Conservation (phyloP, 129 eudicot genomes). For the Erigeron canadensis region DNA sequence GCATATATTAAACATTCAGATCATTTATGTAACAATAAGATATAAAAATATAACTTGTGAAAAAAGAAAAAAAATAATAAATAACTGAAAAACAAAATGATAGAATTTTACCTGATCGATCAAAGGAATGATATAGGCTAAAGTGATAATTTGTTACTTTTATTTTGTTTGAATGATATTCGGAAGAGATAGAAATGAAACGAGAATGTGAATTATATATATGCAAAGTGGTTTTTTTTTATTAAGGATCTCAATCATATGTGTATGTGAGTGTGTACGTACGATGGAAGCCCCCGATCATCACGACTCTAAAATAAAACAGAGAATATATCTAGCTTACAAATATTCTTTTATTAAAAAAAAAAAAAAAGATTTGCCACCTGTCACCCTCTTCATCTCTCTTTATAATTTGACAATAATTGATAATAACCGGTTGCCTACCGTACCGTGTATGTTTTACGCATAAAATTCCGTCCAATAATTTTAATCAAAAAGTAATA, state of each 20-base stretch:
- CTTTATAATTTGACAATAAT: no score
- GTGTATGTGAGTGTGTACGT: background rate
- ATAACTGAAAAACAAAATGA: background rate
- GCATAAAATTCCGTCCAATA: no score
- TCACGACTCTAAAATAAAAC: slow-evolving; percentile 19
- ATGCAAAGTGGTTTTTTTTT: background rate
- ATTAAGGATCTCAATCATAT: background rate
- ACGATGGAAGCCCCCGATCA: slow-evolving; percentile 15
- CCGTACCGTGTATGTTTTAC: no score
- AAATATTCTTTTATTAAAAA: no score
- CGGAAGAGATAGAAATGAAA: background rate
- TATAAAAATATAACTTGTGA: background rate
- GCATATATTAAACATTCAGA: background rate
- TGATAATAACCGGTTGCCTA: no score
- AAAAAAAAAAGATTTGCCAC: no score
- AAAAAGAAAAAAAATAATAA: background rate
- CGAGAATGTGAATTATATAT: background rate
- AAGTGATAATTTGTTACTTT: slow-evolving; percentile 10
- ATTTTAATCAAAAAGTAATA: no score
- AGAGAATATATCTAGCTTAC: no score
- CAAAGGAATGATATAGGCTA: no score
- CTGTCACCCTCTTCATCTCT: no score
- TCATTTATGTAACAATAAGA: background rate
- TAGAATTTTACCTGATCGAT: slow-evolving; percentile 13
- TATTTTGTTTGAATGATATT: background rate